A percentile compares a stretch with the other conserved stretches of the same genome.
phyloP scores from a whole-genome alignment of 2,329 filamentous ascomycete species.

The Trichoderma sp. region DNA sequence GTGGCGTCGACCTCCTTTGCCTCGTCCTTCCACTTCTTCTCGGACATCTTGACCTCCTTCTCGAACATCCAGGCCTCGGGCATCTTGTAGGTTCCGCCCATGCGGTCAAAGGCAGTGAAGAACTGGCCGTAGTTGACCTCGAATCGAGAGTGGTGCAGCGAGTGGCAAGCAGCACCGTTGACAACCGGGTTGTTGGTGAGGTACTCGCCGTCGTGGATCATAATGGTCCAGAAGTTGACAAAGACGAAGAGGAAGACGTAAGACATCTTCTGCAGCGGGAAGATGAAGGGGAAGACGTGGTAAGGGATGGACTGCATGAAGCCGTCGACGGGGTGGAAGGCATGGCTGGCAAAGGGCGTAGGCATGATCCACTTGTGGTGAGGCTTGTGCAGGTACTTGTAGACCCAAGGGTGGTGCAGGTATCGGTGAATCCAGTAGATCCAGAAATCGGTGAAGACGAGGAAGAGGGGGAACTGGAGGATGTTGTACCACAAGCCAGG shows the following conservation, averaged over 20 bases:
- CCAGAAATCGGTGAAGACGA: slow-evolving; percentile 82
- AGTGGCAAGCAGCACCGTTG: slow-evolving; percentile 92
- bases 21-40: slow-evolving; percentile 77
- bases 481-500: slow-evolving; percentile 76
- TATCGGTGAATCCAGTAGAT: slow-evolving; percentile 92
- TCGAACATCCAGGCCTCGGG: slow-evolving; percentile 85
- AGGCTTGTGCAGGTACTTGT: slow-evolving; percentile 90
- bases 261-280: slow-evolving; percentile 87
- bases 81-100: slow-evolving; percentile 82
- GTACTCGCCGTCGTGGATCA: slow-evolving; percentile 96
- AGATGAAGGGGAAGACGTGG: slow-evolving; percentile 88
- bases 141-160: slow-evolving; percentile 62
- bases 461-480: slow-evolving; percentile 82
- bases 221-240: slow-evolving; percentile 95
- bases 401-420: slow-evolving; percentile 71
- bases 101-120: slow-evolving; percentile 85
- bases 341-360: slow-evolving; percentile 85
- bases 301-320: slow-evolving; percentile 87
- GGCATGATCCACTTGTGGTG: slow-evolving; percentile 99
- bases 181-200: slow-evolving; percentile 85
- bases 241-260: slow-evolving; percentile 85
- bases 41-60: slow-evolving; percentile 80
- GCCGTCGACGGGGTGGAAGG: slow-evolving; percentile 92
- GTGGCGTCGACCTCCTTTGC: slow-evolving; percentile 71
- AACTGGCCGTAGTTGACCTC: slow-evolving; percentile 85